Conservation (phyloP, 2,329 filamentous ascomycete genomes). For the Aspergillus terreus region DNA sequence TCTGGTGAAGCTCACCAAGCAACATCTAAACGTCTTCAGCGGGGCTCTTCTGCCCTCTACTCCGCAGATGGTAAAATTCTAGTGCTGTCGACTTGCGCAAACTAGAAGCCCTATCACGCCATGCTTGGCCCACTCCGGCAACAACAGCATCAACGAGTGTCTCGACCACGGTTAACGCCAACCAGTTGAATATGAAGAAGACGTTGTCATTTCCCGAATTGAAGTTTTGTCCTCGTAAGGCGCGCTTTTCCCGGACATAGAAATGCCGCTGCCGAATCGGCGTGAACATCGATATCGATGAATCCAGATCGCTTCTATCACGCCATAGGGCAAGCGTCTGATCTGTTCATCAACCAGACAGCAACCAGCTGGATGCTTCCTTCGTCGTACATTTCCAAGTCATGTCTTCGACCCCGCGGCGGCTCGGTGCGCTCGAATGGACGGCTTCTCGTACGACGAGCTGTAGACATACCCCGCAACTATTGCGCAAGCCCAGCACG, state of each 20-base stretch:
- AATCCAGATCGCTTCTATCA: constrained; percentile 8
- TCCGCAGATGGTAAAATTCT: not conserved
- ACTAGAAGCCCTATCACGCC: constrained; percentile 20
- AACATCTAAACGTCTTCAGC: not conserved
- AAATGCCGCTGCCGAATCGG: not conserved
- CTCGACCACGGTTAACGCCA: too few species aligned
- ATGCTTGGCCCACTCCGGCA: constrained; percentile 16
- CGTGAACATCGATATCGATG: constrained; percentile 1
- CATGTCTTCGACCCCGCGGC: constrained; percentile 4
- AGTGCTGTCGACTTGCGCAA: not conserved
- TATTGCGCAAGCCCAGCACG: constrained; percentile 18
- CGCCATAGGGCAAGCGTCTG: constrained; percentile 7
- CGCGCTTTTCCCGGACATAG: not conserved
- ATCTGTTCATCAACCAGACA: not conserved
- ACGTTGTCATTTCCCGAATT: too few species aligned
- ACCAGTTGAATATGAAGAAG: too few species aligned
- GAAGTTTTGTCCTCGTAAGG: too few species aligned
- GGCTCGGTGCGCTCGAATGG: not conserved
- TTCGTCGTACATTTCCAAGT: not conserved
- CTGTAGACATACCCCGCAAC: constrained; percentile 19
- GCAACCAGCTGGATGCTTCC: not conserved
- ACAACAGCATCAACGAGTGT: not conserved
- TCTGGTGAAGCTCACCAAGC: too few species aligned
- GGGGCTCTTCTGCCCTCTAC: not conserved
- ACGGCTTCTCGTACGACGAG: not conserved